phyloP scores from a whole-genome alignment of 768 basidiomycete species.

The Daedaleopsis nitida region DNA sequence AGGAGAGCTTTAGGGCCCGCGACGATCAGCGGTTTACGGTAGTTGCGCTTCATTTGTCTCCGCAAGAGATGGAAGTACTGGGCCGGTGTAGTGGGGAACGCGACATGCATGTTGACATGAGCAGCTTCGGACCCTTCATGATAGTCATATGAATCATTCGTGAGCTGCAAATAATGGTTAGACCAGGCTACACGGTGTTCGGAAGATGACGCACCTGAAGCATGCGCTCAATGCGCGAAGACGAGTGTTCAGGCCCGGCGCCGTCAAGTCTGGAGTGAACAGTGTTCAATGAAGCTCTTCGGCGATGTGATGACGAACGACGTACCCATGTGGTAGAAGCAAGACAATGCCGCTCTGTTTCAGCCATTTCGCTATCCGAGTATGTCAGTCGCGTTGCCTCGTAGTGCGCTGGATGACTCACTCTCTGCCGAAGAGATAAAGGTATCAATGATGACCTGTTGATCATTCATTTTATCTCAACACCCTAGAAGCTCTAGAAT shows the following conservation, averaged over 20 bases:
- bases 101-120: conserved; percentile 84
- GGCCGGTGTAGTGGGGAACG: conserved; percentile 85
- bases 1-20: conserved; percentile 85
- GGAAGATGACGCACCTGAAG: conserved; percentile 59
- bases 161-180: conserved; percentile 49
- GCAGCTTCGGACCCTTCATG: conserved; percentile 29
- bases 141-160: conserved; percentile 64
- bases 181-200: neutral
- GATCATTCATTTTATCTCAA: conserved; percentile 2
- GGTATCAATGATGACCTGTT: conserved; percentile 82
- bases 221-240: conserved; percentile 85
- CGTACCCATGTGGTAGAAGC: conserved; percentile 78
- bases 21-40: conserved; percentile 83
- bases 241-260: conserved; percentile 93
- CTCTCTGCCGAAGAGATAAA: conserved; percentile 85
- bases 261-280: conserved; percentile 60
- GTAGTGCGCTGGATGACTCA: conserved; percentile 37
- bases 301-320: conserved; percentile 2
- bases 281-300: neutral
- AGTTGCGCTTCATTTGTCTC: conserved; percentile 82
- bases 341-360: conserved; percentile 88
- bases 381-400: neutral
- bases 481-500: neutral
- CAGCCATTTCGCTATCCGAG: conserved; percentile 80
- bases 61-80: conserved; percentile 95